Percentiles rank a stretch among this genome's conserved stretches.
Conservation (phyloP, 1,284 basidiomycete species). For the Grifola frondosa region DNA sequence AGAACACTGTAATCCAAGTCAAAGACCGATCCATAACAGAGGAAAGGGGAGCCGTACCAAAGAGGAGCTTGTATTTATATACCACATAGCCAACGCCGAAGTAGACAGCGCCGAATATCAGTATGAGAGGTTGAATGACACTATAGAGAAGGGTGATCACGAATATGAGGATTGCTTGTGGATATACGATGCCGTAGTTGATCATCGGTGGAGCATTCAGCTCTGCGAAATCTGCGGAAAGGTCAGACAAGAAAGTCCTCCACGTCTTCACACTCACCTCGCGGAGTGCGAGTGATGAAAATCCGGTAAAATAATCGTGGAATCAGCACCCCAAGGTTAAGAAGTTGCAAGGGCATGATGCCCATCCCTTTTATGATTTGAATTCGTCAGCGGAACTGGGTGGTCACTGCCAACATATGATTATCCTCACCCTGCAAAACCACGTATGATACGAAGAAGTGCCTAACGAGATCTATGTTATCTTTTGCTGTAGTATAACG, state of each 20-base stretch:
- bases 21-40: too few species aligned
- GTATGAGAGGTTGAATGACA: constrained; percentile 91
- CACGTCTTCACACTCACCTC: constrained; percentile 53
- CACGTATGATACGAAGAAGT: constrained; percentile 96
- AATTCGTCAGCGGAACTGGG: not conserved
- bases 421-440: constrained; percentile 77
- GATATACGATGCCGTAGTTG: constrained; percentile 92
- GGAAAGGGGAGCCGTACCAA: constrained; percentile 65
- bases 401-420: not conserved
- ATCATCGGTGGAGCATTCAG: constrained; percentile 97
- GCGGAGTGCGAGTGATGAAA: constrained; percentile 80
- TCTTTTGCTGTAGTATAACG: not conserved
- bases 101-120: constrained; percentile 93
- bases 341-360: constrained; percentile 91
- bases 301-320: constrained; percentile 70
- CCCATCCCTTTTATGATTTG: constrained; percentile 63
- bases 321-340: constrained; percentile 85
- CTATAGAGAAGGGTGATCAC: constrained; percentile 94
- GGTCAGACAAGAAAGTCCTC: constrained; percentile 5
- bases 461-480: constrained; percentile 42
- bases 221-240: constrained; percentile 79
- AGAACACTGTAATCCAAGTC: constrained; percentile 62
- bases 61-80: constrained; percentile 96
- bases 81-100: constrained; percentile 93
- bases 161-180: constrained; percentile 94